Evolutionary conservation across 2,329 filamentous ascomycete genomes (phyloP), one percentile per base, ranked within the genome.

Genomic region (Neurospora crassa): DNA sequence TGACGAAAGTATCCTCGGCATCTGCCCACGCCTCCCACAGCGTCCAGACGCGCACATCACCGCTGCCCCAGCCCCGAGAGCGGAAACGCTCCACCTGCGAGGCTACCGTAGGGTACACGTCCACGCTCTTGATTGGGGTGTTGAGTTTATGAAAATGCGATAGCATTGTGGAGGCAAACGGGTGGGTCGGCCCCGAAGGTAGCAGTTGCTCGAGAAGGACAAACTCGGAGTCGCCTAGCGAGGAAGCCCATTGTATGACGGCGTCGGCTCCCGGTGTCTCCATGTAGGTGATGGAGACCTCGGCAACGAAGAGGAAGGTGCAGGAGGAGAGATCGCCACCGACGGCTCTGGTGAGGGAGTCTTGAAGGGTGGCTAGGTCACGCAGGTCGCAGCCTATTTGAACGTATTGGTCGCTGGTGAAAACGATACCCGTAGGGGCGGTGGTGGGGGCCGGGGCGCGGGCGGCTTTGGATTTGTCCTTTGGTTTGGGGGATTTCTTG

Each of bases 211-310:
- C 95, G 16, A 97, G 82, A 6, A 97, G 85, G 76, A 92, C 96
- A 78, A 98, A 97, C 83, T 77, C 81, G 93, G 92, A 88, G 79
- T 91, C 83, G 14, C 88, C 86, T 68, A 96, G 83, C 12, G 82
- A 87, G 70, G 89, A 88, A n/a, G 92, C 90, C 93, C 93, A 97
- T 69, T 84, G 14, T 3, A 63, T 63, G 2, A 63, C 53, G 53
- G 53, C 53, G 16, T 63, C 53, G 29, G 53, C 53, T 2, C 53
- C 53, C 7, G 53, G 53, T 1, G 89, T 88, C 71, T 93, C 89
- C 92, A 97, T 96, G 77, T 97, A 97, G 0, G 93, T 96, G 53
- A 97, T 88, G 3, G 94, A 96, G 16, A 97, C 94, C 80, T 98
- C 95, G 0, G 94, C 94, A 37, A 94, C 87, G 76, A 96, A 97